Evolutionary conservation across 345 rosid species (phyloP), one percentile per base, ranked within the genome.

Genomic region (Eutrema yunnanense): DNA sequence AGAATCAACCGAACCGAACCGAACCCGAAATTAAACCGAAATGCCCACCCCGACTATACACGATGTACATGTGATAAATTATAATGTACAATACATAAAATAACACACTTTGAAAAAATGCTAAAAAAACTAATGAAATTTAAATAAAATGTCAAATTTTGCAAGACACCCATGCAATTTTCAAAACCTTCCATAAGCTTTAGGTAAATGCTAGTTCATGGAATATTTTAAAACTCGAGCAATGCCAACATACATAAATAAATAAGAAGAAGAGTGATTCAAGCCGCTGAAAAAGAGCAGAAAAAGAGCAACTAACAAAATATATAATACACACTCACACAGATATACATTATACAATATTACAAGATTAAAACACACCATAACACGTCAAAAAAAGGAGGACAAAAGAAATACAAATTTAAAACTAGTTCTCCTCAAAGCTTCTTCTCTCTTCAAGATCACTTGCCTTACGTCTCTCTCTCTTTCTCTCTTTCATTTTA

Each of bases 281-380:
- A 52, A 43, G 57, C 79, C 71, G 65, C 76, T 64, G 55, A 58
- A 73, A 81, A 69, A 56, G 50, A 73, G 48, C 41, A 73, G 38
- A 27, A 61, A 37, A 62, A 27, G 69, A 63, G 67, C 62, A 37
- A 62, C 48, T 72, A 63, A 71, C 69, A 62, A 57, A 74, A 54
- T 64, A 64, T 62, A 75, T 44, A 34, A 75, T 75, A 68, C 65
- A 65, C 71, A 54, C 70, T 44, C 57, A 54, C 64, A 46, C 22
- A 6, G n/a, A 48, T 11, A 19, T 49, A 62, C 26, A 69, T 38
- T 62, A 69, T 22, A 60, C 8, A 52, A 71, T 11, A 10, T 12
- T 16, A 26, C 33, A 67, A 73, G 7, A 10, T 44, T 37, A 26
- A 9, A 27, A 52, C 29, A 53, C 49, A 67, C 69, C 7, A 63